A percentile compares a stretch with the other conserved stretches of the same genome.
Evolutionary conservation across 2,329 filamentous ascomycete species (phyloP).

Genomic region (Dryadomyces sulphureus): DNA sequence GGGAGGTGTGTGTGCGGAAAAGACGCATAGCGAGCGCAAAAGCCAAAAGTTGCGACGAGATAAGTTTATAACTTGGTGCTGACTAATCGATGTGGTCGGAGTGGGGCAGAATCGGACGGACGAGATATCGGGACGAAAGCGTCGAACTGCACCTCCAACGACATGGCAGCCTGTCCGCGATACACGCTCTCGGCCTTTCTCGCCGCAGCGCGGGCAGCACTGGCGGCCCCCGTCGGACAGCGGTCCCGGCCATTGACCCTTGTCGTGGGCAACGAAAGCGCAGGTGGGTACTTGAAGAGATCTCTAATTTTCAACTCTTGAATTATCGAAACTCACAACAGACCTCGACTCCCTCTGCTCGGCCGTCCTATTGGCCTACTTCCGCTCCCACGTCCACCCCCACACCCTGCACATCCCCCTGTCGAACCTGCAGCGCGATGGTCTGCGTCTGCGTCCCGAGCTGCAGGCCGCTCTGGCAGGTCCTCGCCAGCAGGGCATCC

Average conservation of each 20-base stretch:
- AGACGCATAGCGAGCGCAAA: background rate
- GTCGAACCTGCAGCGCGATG: conserved; percentile 52
- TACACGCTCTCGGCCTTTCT: conserved; percentile 35
- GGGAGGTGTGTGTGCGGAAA: background rate
- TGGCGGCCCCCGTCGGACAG: conserved; percentile 27
- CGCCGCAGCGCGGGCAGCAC: conserved; percentile 29
- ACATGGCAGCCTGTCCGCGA: conserved; percentile 8
- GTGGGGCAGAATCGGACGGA: no score
- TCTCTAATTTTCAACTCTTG: background rate
- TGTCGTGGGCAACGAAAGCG: conserved; percentile 54
- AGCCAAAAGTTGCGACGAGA: background rate
- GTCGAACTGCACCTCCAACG: background rate
- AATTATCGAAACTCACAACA: no score
- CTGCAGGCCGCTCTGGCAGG: conserved; percentile 49
- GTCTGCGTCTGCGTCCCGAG: conserved; percentile 60
- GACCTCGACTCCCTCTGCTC: conserved; percentile 73
- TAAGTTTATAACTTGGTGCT: no score
- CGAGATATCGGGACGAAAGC: no score
- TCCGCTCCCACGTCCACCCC: conserved; percentile 44
- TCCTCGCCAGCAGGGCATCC: conserved; percentile 10
- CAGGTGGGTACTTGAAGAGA: conserved; percentile 25
- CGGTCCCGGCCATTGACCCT: conserved; percentile 37
- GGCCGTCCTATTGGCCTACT: conserved; percentile 58
- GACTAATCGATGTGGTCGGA: no score
- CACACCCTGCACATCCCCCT: conserved; percentile 53